Evolutionary conservation across 2,329 filamentous ascomycete species (phyloP).

Genomic region (Hirsutella thompsonii): DNA sequence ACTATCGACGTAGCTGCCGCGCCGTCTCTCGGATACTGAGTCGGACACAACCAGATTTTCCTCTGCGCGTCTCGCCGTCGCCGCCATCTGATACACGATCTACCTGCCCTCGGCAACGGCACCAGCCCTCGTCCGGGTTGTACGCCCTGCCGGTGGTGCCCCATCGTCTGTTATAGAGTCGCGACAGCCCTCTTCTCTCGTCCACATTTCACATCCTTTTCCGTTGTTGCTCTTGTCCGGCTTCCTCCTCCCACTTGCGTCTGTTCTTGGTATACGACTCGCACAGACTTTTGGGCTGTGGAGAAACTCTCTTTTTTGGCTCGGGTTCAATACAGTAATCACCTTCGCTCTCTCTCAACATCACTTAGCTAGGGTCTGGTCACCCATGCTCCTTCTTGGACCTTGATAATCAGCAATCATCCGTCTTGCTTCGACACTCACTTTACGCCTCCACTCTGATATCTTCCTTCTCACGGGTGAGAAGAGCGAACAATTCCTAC

Average conservation of each 20-base stretch:
- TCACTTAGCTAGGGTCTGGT: neutral
- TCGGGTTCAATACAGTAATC: neutral
- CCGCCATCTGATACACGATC: conserved; percentile 8
- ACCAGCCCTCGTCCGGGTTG: conserved; percentile 5
- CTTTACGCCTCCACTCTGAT: neutral
- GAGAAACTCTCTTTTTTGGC: conserved; percentile 2
- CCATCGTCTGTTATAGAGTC: conserved; percentile 9
- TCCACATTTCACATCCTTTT: neutral
- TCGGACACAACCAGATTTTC: conserved; percentile 2
- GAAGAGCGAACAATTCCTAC: too few species aligned
- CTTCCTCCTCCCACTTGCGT: conserved; percentile 11
- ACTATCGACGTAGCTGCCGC: conserved; percentile 4
- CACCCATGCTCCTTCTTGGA: neutral
- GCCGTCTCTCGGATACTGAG: neutral
- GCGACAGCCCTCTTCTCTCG: neutral
- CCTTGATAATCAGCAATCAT: neutral
- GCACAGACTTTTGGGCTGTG: conserved; percentile 3
- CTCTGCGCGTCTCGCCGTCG: conserved; percentile 10
- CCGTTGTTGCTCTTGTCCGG: neutral
- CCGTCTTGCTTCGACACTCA: neutral
- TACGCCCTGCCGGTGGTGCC: conserved; percentile 3
- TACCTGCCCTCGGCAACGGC: conserved; percentile 6
- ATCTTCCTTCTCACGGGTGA: neutral
- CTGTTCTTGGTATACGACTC: conserved; percentile 1
- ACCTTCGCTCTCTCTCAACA: neutral